phyloP scores from a whole-genome alignment of 768 basidiomycete genomes.

The Leccinum incarnatum region DNA sequence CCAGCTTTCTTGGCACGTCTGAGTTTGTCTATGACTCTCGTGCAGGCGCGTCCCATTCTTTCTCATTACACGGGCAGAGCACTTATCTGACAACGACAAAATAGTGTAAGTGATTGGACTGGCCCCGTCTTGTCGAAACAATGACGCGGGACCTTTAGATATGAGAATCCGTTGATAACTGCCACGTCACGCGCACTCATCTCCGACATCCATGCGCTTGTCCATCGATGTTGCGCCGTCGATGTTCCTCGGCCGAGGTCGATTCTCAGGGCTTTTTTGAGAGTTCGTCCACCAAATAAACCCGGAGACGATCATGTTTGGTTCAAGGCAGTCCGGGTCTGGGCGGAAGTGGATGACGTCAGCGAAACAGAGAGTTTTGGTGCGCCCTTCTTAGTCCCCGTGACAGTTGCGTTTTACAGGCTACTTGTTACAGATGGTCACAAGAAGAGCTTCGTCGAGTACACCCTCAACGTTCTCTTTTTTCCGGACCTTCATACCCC shows the following conservation, averaged over 20 bases:
- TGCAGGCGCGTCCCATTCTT: constrained; percentile 49
- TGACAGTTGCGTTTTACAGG: neutral
- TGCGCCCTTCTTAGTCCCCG: constrained; percentile 29
- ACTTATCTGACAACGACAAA: constrained; percentile 5
- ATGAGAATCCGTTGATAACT: constrained; percentile 78
- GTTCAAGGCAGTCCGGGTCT: constrained; percentile 64
- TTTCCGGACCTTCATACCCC: constrained; percentile 67
- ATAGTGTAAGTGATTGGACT: constrained; percentile 28
- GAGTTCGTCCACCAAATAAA: constrained; percentile 27
- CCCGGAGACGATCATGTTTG: constrained; percentile 38
- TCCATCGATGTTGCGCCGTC: constrained; percentile 55
- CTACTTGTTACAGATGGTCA: constrained; percentile 56
- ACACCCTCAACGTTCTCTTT: constrained; percentile 73
- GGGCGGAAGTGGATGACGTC: constrained; percentile 74
- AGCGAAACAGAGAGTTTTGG: constrained; percentile 81
- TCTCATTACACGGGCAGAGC: neutral
- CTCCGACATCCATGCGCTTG: constrained; percentile 64
- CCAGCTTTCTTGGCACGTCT: constrained; percentile 49
- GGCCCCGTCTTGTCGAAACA: neutral
- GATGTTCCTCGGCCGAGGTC: constrained; percentile 48
- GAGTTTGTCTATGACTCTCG: constrained; percentile 68
- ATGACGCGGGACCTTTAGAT: constrained; percentile 39
- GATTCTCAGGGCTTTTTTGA: constrained; percentile 50
- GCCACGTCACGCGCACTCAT: constrained; percentile 73
- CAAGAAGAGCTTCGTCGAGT: constrained; percentile 71